Base-by-base conservation (phyloP, 2,329 filamentous ascomycete species). In the Diaporthe aspalathi region DNA sequence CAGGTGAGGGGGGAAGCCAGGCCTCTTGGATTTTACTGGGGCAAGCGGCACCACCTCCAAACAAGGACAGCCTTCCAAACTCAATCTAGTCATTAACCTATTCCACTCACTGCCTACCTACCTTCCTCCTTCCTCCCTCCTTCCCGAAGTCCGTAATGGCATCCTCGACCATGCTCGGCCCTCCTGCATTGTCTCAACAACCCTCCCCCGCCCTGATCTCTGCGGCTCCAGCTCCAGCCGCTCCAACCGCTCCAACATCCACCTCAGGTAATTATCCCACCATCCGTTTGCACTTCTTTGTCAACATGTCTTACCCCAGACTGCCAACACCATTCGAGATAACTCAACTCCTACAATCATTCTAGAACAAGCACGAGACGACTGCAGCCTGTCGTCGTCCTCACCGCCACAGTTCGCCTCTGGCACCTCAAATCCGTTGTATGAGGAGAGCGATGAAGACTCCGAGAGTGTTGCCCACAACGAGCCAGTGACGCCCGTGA, bases 401-500 rank as follows among this genome's bases (percentile, higher is more conserved):
- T 85, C 85, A 27, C 83, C 85, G 17, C 84, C 82, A 68, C 84
- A 86, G 54, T 84, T 82, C 74, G 82, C 85, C 67, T 83, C 84
- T 74, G 87, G 89, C 67, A 80, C 88, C 12, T 81, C 83, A 74
- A 84, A 81, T 73, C 84, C 87, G 68, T 89, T 90, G 73, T 83
- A 85, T 66, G 88, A 90, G 80, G 85, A 86, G 77, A 85, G 85
- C 78, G 88, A 88, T 80, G 89, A 91, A 77, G 72, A 73, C 17
- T 89, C 88, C 11, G 85, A 87, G 73, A 90, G 86, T 79, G 89
- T 91, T 76, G 86, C 85, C 29, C 82, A 84, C 69, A 86, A 87
- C 80, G 89, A 91, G 74, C 89, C 89, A 54, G 83, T 89, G 71
- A 91, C 89, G 27, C 90, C 89, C 60, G 85, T 89, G 72, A 90